Evolutionary conservation across 139 green algal genomes (phyloP).

Genomic region (Pleodorina starrii): DNA sequence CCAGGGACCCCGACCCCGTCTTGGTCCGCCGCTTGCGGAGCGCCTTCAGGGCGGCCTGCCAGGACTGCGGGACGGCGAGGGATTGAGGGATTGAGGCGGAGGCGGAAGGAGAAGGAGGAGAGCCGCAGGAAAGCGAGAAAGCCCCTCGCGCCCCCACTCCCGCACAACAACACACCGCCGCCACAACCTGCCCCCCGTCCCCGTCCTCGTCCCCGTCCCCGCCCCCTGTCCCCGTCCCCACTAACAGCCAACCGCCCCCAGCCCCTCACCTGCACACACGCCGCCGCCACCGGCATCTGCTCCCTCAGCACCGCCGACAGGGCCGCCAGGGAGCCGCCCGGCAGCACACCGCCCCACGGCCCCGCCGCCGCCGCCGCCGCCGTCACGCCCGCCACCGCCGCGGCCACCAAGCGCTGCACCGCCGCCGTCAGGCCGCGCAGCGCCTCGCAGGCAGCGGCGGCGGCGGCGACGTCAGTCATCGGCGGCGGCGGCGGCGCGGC

Average conservation of each 20-base stretch:
- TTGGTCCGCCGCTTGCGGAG: background rate
- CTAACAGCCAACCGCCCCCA: background rate
- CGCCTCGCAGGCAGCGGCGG: background rate
- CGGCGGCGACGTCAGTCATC: background rate
- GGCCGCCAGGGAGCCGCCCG: background rate
- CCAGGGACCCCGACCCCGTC: background rate
- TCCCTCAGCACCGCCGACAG: constrained; percentile 11
- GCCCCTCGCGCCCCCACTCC: no score
- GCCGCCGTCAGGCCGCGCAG: background rate
- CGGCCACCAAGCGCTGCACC: background rate
- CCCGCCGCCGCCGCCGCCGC: background rate
- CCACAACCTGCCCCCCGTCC: no score
- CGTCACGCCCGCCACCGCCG: background rate
- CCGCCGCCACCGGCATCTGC: background rate
- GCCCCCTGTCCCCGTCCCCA: background rate
- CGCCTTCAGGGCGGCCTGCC: background rate
- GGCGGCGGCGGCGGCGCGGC: background rate
- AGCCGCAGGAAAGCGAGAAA: no score
- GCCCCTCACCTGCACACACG: constrained; percentile 6
- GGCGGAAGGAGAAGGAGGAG: background rate
- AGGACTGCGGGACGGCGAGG: background rate
- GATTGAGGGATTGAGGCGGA: background rate
- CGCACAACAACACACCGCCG: no score
- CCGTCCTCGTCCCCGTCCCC: background rate
- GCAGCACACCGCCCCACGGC: constrained; percentile 18